A percentile compares a stretch with the other conserved stretches of the same genome.
Evolutionary conservation across 495 filamentous ascomycete genomes (phyloP).

Genomic region (Talaromyces adpressus): DNA sequence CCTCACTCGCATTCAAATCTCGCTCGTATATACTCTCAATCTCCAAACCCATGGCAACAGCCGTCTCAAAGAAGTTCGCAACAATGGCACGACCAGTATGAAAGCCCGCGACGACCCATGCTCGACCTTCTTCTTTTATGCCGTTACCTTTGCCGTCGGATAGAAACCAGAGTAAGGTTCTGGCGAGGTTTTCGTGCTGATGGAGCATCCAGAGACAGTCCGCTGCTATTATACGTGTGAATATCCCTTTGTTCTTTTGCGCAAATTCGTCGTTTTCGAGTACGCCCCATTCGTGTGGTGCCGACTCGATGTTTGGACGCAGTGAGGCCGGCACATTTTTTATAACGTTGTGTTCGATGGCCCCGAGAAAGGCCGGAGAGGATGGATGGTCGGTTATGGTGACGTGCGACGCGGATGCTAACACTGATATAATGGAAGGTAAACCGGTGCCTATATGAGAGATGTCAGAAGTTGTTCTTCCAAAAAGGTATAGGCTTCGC

Average conservation of each 20-base stretch:
- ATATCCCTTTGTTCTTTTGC: conserved; percentile 36
- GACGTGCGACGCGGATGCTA: conserved; percentile 58
- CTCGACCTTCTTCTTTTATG: conserved; percentile 30
- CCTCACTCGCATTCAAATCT: conserved; percentile 51
- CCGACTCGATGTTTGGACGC: conserved; percentile 28
- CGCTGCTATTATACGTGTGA: conserved; percentile 66
- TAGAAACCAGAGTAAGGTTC: conserved; percentile 69
- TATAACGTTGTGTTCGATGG: conserved; percentile 55
- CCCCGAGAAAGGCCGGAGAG: conserved; percentile 50
- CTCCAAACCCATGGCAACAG: conserved; percentile 50
- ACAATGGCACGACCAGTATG: conserved; percentile 76
- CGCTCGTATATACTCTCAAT: conserved; percentile 68
- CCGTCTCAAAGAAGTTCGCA: conserved; percentile 62
- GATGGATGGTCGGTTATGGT: conserved; percentile 75
- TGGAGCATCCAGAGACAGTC: conserved; percentile 84
- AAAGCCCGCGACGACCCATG: conserved; percentile 70
- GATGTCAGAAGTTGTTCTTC: neutral
- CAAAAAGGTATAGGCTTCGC: conserved; percentile 9
- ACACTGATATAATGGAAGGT: conserved; percentile 57
- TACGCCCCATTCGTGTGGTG: conserved; percentile 71
- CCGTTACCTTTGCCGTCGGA: neutral
- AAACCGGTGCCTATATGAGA: conserved; percentile 58
- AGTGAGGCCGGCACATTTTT: conserved; percentile 36
- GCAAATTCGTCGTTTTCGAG: conserved; percentile 47
- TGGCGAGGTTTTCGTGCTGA: conserved; percentile 65